A percentile compares a stretch with the other conserved stretches of the same genome.
Evolutionary conservation across 176 grass and related monocot species (phyloP).

Genomic region (Tuctoria greenei): DNA sequence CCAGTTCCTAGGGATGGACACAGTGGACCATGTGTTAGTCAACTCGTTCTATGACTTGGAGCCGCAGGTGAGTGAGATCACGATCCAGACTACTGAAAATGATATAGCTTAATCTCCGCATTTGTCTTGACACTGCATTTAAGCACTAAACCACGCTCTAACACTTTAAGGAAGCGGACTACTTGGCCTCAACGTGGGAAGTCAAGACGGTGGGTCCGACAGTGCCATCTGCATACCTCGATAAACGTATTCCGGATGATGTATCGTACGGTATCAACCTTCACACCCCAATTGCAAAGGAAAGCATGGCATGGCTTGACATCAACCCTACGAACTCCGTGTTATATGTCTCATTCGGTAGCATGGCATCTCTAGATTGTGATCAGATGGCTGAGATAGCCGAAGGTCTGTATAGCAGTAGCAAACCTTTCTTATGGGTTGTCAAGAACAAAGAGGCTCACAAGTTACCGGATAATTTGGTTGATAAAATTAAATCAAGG

Average conservation of each 20-base stretch:
- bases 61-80: constrained; percentile 34
- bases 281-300: constrained; percentile 4
- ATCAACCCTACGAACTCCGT: constrained; percentile 28
- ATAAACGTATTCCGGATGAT: constrained; percentile 18
- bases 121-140: not conserved
- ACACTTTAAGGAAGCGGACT: constrained; percentile 16
- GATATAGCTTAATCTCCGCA: not conserved
- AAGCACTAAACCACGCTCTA: not conserved
- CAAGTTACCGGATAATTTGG: constrained; percentile 34
- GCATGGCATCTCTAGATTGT: constrained; percentile 19
- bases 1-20: constrained; percentile 50
- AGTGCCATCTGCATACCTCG: constrained; percentile 30
- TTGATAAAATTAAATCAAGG: not conserved
- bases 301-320: constrained; percentile 39
- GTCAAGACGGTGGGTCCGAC: constrained; percentile 37
- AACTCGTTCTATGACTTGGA: constrained; percentile 79
- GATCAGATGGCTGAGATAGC: constrained; percentile 51
- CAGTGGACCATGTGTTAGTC: constrained; percentile 59
- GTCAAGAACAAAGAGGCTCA: constrained; percentile 18
- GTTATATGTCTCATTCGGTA: constrained; percentile 61
- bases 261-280: constrained; percentile 41
- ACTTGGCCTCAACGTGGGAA: constrained; percentile 18
- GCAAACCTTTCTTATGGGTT: constrained; percentile 63
- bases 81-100: not conserved
- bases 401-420: constrained; percentile 29